Base-by-base conservation (phyloP, 805 yeast species). In the Ogataea salicorniae region DNA sequence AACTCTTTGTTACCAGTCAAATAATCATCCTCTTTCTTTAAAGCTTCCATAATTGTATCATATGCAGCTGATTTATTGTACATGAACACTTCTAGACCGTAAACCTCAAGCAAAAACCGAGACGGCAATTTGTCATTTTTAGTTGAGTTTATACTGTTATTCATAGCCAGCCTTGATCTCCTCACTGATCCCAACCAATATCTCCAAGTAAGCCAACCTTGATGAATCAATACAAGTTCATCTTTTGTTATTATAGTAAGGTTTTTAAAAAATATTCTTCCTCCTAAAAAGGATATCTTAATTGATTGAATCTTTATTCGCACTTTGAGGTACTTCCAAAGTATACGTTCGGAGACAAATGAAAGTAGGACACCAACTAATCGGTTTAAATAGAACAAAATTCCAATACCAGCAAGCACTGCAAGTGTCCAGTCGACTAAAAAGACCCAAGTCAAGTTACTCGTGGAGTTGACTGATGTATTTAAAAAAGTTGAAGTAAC, bases 181-280 rank as follows among this genome's bases (percentile, higher is more conserved):
- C 81, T 62, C 13, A 75, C 70, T 33, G 67, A 54, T 4, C 71
- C 67, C 44, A 88, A 69, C 98, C 98, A 94, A 63, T 89, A 92
- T 50, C 95, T 67, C 98, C 98, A 94, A 0, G 95, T 87, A 26
- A 92, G 60, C 56, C 80, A 79, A 1, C 92, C 85, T 50, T 83
- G 82, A 26, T 87, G 74, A 1, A 87, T 73, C 9, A 88, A 77
- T 1, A 88, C 60, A 2, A 95, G 81, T 51, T 81, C 80, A 66
- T 91, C 84, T 42, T 80, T 73, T n/a, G 89, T 85, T 6, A 87
- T 78, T 13, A 87, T 72, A 3, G 86, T 78, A 17, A 91, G 61
- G 62, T 90, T 88, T 54, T 84, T 85, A 59, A 90, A 80, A 60
- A 87, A 80, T 8, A 92, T 47, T 29, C 96, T 75, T 1, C 98